Evolutionary conservation across 345 rosid species (phyloP), one percentile per base, ranked within the genome.

Genomic region (Linum tenue): DNA sequence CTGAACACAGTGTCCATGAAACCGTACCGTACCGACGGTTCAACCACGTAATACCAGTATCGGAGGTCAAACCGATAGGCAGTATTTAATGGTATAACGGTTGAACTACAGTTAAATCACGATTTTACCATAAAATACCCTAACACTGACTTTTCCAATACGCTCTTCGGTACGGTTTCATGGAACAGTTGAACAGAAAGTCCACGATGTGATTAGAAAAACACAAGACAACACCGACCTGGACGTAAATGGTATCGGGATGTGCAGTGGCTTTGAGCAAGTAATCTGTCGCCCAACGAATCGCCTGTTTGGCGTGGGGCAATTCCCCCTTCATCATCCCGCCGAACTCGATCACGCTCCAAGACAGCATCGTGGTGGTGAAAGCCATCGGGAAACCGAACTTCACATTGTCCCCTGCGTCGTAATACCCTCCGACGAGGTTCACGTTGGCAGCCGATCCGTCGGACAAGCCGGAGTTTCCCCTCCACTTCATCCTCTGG

Each of bases 401-500:
- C 14, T 48, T 48, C 2, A 48, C 53, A 48, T 48, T 48, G 53
- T 48, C 53, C 14, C 53, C 53, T 2, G 53, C 53, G 15, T 48
- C 53, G 14, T 48, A 48, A 2, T 48, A 48, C 53, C 53, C 53
- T 48, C 53, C 53, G 53, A 48, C 53, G 14, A 48, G 53, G 53
- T 48, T 48, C 11, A 48, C 53, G 53, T 48, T 48, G 11, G 53
- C 53, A 3, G 53, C 14, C 14, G 53, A 48, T 12, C 53, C 53
- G 53, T 48, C 53, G 53, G 53, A 48, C 14, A 48, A 48, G 53
- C 53, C 53, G 53, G 53, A 48, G 53, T 48, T 48, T 15, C 15
- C 53, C 53, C 53, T 48, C 53, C 53, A 48, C 14, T 48, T 48
- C 53, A 48, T 48, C 53, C 53, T 48, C 53, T 48, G 53, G 53